Base-by-base conservation (phyloP, 306 rosid species). In the Pachyrhizus erosus region DNA sequence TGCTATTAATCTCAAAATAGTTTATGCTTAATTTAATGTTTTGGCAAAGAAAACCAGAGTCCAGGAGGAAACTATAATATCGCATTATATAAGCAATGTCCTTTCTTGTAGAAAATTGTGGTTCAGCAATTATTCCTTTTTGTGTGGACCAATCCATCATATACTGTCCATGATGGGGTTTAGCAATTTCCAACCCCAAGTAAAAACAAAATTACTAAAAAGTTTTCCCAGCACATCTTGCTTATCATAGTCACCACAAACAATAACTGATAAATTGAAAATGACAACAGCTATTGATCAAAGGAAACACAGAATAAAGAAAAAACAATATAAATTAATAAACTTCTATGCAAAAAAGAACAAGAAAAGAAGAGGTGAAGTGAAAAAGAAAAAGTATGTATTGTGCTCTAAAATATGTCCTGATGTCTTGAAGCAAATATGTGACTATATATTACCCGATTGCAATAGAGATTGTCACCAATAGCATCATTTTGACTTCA, bases 201-300 rank as follows among this genome's bases (percentile, higher is more conserved):
- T 0, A 55, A 55, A 55, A 55, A 55, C 0, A 20, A 9, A 55
- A 9, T 55, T 2, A 55, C 29, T 14, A 18, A 52, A 51, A 18
- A 1, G 1, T 7, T 54, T 54, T 54, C 1, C 27, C 26, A 54
- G 26, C 61, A 7, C 20, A 20, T 54, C 24, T 0, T n/a, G 60
- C 26, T 52, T 18, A 52, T 52, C 26, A 54, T 20, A 54, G 61
- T 57, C 64, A 57, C 23, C 64, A 21, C 31, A 57, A 21, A 23
- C 15, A 57, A 58, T 70, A 39, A 52, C 6, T 33, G 80, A n/a
- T 33, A 9, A 48, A 34, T 21, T 45, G n/a, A 42, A 64, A 20
- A 64, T 34, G 70, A 21, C 76, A 43, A 57, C 17, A 54, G 17
- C 18, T 29, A 40, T 33, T 58, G n/a, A 80, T 54, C 76, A 82